Base-by-base conservation (phyloP, 345 rosid species). In the Populus ilicifolia region DNA sequence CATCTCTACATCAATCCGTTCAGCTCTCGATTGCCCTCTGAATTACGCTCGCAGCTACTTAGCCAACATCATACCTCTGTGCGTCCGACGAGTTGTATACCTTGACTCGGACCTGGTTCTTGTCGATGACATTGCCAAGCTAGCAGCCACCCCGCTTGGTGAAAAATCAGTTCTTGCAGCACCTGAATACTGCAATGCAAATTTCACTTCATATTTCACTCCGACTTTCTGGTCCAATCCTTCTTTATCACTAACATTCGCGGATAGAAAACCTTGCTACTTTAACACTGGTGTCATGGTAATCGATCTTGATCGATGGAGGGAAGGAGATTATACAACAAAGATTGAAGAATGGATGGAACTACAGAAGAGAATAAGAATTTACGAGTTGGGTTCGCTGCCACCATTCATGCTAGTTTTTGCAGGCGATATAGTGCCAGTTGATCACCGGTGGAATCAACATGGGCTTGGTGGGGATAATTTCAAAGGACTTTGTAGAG, bases 261-360 rank as follows among this genome's bases (percentile, higher is more conserved):
- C 90, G 4, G 88, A 88, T 76, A 81, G 96, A 3, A 87, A 84
- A 16, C 85, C 94, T 0, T 93, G 98, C 30, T 91, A 93, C 82
- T 93, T 91, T 74, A 93, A 93, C 81, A 90, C 96, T 16, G 98
- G 98, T 1, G 97, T 92, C 2, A 94, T 94, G 98, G 98, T 91
- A 43, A 91, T 92, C 80, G 96, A 94, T 80, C 94, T 94, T 10
- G 89, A 85, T 21, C 83, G 94, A 72, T 94, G 98, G 98, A 87
- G 95, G 6, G 80, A 39, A 2, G 97, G 95, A 20, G 93, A 87
- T 59, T 93, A 85, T 82, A 91, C 92, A 0, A 73, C 85, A 16
- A 89, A 84, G 82, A 91, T 93, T 23, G 98, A 94, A 72, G 97
- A 94, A 35, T 94, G 98, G 98, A 92, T 94, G 98, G 91, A 89